Evolutionary conservation across 495 filamentous ascomycete genomes (phyloP).

Genomic region (Neurospora sp.): DNA sequence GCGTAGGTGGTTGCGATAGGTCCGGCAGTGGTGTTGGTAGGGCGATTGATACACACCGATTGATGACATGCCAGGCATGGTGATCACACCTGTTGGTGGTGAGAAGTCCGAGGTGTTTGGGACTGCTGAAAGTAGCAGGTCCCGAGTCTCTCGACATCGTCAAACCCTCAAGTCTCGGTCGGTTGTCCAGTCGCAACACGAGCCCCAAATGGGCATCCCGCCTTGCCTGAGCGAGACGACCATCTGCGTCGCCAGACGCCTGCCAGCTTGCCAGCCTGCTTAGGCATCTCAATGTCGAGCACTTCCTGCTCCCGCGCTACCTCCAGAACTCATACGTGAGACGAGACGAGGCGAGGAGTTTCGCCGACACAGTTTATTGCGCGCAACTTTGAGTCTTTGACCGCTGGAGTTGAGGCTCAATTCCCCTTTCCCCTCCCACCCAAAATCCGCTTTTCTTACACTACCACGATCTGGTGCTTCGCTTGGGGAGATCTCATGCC

Average conservation of each 20-base stretch:
- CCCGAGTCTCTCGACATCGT: not conserved
- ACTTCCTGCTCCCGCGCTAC: not conserved
- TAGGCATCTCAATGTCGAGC: no score
- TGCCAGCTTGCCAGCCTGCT: not conserved
- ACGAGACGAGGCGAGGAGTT: not conserved
- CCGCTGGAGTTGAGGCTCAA: not conserved
- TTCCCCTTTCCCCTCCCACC: not conserved
- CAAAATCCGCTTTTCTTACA: not conserved
- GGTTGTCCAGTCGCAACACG: not conserved
- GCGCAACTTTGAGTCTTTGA: not conserved
- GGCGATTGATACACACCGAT: not conserved
- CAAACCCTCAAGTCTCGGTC: not conserved
- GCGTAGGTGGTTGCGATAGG: not conserved
- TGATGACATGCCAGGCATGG: not conserved
- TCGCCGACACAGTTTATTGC: not conserved
- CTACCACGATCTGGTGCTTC: not conserved
- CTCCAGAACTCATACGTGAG: not conserved
- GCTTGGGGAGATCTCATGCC: not conserved
- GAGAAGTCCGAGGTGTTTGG: not conserved
- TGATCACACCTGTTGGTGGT: not conserved
- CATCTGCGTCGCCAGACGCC: not conserved
- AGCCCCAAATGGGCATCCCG: not conserved
- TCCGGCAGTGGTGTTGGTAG: not conserved
- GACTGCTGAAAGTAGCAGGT: not conserved
- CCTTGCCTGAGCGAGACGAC: not conserved